Conservation (phyloP, 257 asterid genomes). For the Solanum chiquidenum region DNA sequence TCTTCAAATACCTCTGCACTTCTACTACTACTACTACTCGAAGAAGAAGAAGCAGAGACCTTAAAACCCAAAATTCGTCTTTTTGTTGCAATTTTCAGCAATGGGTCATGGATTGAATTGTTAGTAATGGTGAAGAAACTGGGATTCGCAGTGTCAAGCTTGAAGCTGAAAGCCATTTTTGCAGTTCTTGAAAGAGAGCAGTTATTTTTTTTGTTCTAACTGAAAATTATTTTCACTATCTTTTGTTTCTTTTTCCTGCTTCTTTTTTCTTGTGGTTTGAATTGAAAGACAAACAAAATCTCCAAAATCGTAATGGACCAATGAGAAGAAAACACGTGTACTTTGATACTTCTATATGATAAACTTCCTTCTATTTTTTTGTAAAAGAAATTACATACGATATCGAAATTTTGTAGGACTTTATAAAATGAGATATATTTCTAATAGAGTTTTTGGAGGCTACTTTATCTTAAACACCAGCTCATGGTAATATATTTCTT, state of each 20-base stretch:
- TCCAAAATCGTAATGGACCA: not conserved
- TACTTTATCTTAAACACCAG: too few species aligned
- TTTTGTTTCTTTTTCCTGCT: not conserved
- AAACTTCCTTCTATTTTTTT: not conserved
- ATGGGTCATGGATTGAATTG: slow-evolving; percentile 2
- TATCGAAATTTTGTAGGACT: too few species aligned
- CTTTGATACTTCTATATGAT: not conserved
- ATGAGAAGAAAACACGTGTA: not conserved
- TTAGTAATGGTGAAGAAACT: slow-evolving; percentile 7
- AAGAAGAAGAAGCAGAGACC: slow-evolving; percentile 18
- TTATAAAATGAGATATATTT: too few species aligned
- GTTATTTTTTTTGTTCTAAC: not conserved
- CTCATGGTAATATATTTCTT: too few species aligned
- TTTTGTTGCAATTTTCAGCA: slow-evolving; percentile 12
- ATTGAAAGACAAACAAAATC: not conserved
- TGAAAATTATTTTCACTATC: not conserved
- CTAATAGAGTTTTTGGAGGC: too few species aligned
- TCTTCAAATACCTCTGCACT: slow-evolving; percentile 40
- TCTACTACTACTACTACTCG: slow-evolving; percentile 21
- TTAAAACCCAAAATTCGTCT: slow-evolving; percentile 2
- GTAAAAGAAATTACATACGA: too few species aligned
- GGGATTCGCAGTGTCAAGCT: slow-evolving; percentile 24
- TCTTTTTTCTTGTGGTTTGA: not conserved
- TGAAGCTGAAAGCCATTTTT: slow-evolving; percentile 38
- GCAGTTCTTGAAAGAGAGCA: not conserved